Percentiles rank a stretch among this genome's conserved stretches.
Evolutionary conservation across 352 stramenopile species (phyloP).

Genomic region (Phytophthora constricta): DNA sequence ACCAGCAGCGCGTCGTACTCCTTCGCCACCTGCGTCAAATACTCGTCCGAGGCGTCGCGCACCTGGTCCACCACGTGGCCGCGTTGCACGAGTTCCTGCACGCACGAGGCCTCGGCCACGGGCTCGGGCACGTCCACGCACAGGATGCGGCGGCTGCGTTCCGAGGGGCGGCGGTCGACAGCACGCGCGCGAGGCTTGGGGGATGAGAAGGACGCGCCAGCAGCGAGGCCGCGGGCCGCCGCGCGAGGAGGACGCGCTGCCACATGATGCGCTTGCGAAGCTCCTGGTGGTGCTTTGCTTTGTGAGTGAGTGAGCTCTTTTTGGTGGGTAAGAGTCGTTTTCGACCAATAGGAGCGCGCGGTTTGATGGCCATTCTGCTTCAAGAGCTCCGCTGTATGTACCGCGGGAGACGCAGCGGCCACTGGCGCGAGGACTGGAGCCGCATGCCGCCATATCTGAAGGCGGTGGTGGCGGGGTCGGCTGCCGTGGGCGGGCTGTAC

Average conservation of each 20-base stretch:
- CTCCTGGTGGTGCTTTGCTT: neutral
- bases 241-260: slow-evolving; percentile 27
- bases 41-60: slow-evolving; percentile 37
- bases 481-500: slow-evolving; percentile 38
- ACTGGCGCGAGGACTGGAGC: slow-evolving; percentile 42
- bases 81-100: slow-evolving; percentile 76
- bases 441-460: slow-evolving; percentile 47
- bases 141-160: slow-evolving; percentile 52
- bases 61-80: slow-evolving; percentile 70
- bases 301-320: neutral
- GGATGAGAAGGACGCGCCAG: neutral
- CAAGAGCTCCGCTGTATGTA: too few relatives aligned
- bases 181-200: slow-evolving; percentile 10
- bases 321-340: slow-evolving; percentile 1
- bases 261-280: slow-evolving; percentile 21
- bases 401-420: neutral
- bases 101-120: slow-evolving; percentile 56
- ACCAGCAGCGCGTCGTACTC: slow-evolving; percentile 75
- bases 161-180: slow-evolving; percentile 10
- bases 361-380: slow-evolving; percentile 3
- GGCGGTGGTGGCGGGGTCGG: slow-evolving; percentile 30
- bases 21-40: slow-evolving; percentile 38
- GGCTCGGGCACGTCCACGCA: slow-evolving; percentile 65
- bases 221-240: slow-evolving; percentile 11
- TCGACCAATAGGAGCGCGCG: slow-evolving; percentile 13